Base-by-base conservation (phyloP, 1,284 basidiomycete genomes). In the Pseudozyma tsukubaensis region DNA sequence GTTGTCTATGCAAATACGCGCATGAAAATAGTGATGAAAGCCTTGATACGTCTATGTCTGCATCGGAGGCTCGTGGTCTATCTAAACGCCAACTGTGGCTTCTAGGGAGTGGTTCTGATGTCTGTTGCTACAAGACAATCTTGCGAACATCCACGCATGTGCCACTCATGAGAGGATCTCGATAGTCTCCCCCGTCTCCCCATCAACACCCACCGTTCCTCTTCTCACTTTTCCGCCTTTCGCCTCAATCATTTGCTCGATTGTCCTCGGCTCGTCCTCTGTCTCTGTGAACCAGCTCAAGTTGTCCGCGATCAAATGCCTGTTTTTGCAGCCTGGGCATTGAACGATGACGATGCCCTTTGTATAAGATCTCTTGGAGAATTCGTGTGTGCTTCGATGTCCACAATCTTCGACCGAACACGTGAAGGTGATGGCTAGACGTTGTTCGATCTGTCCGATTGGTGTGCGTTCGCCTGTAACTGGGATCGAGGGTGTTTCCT, bases 341-440 rank as follows among this genome's bases (percentile, higher is more conserved):
- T 96, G 90, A 0, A 97, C 90, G 35, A 99, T 87, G 1, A 98
- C 95, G 58, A 98, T 92, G 0, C 96, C 96, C 50, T 88, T 89
- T 79, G 91, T 89, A 85, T 98, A 99, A 32, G 92, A 89, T 37
- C 90, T 88, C 83, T 90, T 92, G 11, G 92, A 89, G 83, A 98
- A 98, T 71, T 93, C 89, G 80, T 98, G 96, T 11, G 92, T 90
- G 10, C 92, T 94, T 2, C 95, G 90, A 74, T 92, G 90, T 5
- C 88, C 88, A 80, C 95, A 98, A 1, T 88, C 88, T 16, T 69
- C 61, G 16, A 76, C 79, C 0, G 79, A 76, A 56, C 82, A 84
- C 6, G 82, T 83, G 47, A 83, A 83, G 14, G 80, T 82, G 19
- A 83, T 71, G 21, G 75, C 59, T 36, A 84, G 75, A 0, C 72